phyloP scores from a whole-genome alignment of 2,329 filamentous ascomycete species.

The Rutstroemia sp. region DNA sequence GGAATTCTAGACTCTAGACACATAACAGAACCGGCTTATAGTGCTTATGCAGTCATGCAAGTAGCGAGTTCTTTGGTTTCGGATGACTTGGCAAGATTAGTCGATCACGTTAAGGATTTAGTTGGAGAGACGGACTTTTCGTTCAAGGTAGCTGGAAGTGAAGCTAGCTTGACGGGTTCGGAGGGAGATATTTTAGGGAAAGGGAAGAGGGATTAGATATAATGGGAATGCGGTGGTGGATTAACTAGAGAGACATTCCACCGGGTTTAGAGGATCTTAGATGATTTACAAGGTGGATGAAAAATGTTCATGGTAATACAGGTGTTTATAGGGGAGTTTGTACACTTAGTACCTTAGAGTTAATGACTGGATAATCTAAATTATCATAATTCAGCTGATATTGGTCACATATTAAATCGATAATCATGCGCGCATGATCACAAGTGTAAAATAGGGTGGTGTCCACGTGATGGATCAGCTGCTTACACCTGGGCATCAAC shows the following conservation, averaged over 20 bases:
- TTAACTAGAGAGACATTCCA: neutral
- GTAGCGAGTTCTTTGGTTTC: conserved; percentile 62
- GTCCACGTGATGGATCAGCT: no score
- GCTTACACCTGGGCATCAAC: no score
- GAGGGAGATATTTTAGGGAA: neutral
- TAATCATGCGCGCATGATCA: no score
- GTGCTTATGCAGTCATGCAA: conserved; percentile 68
- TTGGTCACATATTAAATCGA: no score
- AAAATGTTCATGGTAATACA: neutral
- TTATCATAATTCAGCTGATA: no score
- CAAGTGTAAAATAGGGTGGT: no score
- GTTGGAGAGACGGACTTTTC: conserved; percentile 69
- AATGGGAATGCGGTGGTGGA: neutral
- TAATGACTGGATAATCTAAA: no score
- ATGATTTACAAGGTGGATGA: no score
- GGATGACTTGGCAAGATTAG: conserved; percentile 58
- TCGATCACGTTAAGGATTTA: conserved; percentile 54
- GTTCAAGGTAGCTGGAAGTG: conserved; percentile 18
- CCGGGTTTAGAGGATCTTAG: no score
- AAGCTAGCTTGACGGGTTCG: neutral
- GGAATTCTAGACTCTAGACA: conserved; percentile 57
- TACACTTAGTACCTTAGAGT: no score
- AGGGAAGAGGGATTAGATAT: neutral
- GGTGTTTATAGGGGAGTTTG: neutral
- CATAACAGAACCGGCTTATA: conserved; percentile 64